These are phyloP conservation scores for Pseudocercospora crystallina DNA, from an alignment of 2,329 filamentous ascomycete species.

Conservation along the genomic window DNA sequence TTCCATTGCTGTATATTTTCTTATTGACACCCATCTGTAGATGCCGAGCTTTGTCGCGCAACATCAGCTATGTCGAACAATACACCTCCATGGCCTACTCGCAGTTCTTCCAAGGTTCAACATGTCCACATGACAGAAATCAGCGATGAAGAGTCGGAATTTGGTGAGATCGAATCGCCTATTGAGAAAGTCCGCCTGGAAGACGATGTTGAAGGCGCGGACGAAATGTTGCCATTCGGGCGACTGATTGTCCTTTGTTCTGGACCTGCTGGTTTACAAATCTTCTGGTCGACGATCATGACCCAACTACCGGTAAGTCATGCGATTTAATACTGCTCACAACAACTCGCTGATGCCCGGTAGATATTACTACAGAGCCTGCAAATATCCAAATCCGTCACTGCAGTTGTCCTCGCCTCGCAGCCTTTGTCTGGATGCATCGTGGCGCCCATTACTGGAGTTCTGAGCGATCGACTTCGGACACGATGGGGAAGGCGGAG, in stretches of 20 bases:
- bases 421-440: background rate
- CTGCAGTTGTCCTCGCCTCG: background rate
- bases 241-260: background rate
- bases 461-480: conserved; percentile 2
- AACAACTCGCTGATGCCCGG: background rate
- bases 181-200: too few species aligned
- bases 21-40: too few species aligned
- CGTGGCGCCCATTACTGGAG: background rate
- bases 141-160: too few species aligned
- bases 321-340: background rate
- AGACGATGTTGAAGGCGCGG: background rate
- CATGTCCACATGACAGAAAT: too few species aligned
- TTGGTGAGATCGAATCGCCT: too few species aligned
- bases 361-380: background rate
- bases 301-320: background rate
- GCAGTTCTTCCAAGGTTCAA: too few species aligned
- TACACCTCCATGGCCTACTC: too few species aligned
- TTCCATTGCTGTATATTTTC: too few species aligned
- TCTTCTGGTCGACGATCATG: conserved; percentile 1
- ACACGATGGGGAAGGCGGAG: background rate
- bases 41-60: too few species aligned
- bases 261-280: background rate
- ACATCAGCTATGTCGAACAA: too few species aligned
- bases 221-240: background rate
- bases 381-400: background rate